Percentiles rank a stretch among this genome's conserved stretches.
These are phyloP conservation scores for Dissoconium aciculare DNA, from an alignment of 2,329 filamentous ascomycete genomes.

Conservation along the genomic window DNA sequence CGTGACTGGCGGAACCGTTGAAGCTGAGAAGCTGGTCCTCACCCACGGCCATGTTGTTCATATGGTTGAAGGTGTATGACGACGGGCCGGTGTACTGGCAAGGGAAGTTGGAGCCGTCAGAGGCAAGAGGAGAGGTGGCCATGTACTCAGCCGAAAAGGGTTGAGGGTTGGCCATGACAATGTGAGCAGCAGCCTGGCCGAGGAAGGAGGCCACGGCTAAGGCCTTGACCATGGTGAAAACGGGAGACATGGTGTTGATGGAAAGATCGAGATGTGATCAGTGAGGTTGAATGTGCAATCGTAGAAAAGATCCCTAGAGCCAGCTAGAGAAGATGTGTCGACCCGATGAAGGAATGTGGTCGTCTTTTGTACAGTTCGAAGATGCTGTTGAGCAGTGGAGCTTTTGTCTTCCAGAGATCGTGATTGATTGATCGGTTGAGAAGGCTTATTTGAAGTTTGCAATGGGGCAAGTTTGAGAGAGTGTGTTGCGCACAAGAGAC, in stretches of 20 bases:
- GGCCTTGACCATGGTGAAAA: constrained; percentile 13
- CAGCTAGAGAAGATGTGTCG: neutral
- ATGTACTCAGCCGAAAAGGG: constrained; percentile 44
- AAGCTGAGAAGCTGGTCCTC: constrained; percentile 49
- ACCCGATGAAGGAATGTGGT: no score
- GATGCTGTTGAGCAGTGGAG: no score
- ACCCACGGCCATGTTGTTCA: constrained; percentile 51
- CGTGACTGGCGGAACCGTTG: constrained; percentile 60
- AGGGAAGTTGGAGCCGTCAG: constrained; percentile 47
- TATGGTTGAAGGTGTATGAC: constrained; percentile 30
- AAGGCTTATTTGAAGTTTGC: no score
- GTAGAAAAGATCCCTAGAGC: neutral
- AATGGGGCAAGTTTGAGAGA: no score
- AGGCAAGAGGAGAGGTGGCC: constrained; percentile 49
- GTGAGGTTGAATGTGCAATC: constrained; percentile 3
- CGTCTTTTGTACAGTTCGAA: no score
- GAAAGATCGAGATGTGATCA: no score
- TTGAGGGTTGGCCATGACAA: constrained; percentile 53
- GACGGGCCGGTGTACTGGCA: constrained; percentile 40
- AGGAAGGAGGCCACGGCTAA: constrained; percentile 32
- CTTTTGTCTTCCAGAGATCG: no score
- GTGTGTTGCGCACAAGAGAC: no score
- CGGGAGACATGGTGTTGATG: constrained; percentile 5
- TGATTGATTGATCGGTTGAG: no score
- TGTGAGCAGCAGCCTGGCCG: constrained; percentile 50